A percentile compares a stretch with the other conserved stretches of the same genome.
These are phyloP conservation scores for Diaporthe sp. DNA, from an alignment of 2,329 filamentous ascomycete species.

Conservation along the genomic window DNA sequence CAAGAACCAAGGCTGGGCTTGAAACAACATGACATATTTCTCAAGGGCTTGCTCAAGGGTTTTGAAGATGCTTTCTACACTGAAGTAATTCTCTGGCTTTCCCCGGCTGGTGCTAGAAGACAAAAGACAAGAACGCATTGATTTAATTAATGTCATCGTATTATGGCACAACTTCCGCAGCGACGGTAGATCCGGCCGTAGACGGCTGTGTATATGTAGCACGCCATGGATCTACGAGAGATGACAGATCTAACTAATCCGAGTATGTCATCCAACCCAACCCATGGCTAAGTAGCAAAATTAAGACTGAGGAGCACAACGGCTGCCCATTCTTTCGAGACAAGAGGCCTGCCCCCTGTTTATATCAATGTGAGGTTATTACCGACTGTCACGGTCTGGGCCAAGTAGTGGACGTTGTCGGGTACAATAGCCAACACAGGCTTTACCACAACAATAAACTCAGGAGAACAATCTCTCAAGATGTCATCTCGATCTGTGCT, in stretches of 20 bases:
- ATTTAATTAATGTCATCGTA: neutral
- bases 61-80: neutral
- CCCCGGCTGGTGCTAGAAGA: neutral
- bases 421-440: neutral
- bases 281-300: too few relatives aligned
- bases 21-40: neutral
- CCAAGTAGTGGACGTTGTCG: neutral
- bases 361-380: neutral
- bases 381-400: neutral
- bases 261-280: too few relatives aligned
- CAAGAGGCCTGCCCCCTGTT: neutral
- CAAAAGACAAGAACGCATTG: neutral
- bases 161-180: neutral
- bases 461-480: neutral
- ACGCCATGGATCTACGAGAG: neutral
- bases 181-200: neutral
- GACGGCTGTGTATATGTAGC: neutral
- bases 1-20: neutral
- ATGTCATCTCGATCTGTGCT: constrained; percentile 1
- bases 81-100: neutral
- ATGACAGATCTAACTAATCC: too few relatives aligned
- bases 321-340: neutral
- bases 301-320: neutral
- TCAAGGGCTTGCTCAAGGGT: neutral
- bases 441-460: neutral